phyloP scores from a whole-genome alignment of 768 basidiomycete species.

The Agaricus bisporus region DNA sequence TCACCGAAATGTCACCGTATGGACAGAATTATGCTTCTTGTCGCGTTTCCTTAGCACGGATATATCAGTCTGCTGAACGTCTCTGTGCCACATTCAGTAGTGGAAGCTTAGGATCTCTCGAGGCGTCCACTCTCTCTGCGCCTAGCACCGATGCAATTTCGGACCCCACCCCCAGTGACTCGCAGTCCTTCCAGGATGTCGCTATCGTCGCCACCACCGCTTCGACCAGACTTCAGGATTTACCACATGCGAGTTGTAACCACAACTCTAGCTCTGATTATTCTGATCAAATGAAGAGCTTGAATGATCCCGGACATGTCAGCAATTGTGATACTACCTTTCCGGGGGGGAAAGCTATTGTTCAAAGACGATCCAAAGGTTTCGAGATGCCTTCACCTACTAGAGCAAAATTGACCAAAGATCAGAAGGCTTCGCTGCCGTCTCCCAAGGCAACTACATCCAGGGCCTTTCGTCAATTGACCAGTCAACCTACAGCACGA shows the following conservation, averaged over 20 bases:
- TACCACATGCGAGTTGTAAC: too few relatives aligned
- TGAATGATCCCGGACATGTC: too few relatives aligned
- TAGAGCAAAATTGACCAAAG: not conserved
- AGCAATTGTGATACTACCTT: too few relatives aligned
- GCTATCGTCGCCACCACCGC: not conserved
- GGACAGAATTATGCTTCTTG: not conserved
- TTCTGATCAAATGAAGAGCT: too few relatives aligned
- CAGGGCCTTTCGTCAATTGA: not conserved
- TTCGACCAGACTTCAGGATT: too few relatives aligned
- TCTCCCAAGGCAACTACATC: not conserved
- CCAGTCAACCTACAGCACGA: not conserved
- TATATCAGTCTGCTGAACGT: conserved; percentile 12
- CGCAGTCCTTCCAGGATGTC: not conserved
- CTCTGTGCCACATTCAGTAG: conserved; percentile 20
- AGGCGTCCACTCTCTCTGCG: conserved; percentile 10
- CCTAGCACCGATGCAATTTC: not conserved
- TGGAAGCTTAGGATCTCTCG: conserved; percentile 29
- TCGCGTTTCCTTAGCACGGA: not conserved
- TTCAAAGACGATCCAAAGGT: not conserved
- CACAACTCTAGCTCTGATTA: not conserved
- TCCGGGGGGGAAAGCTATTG: too few relatives aligned
- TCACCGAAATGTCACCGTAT: not conserved
- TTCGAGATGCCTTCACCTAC: not conserved
- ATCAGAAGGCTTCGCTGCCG: not conserved
- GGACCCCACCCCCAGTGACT: not conserved